These are phyloP conservation scores for Sclerotinia spermophila DNA, from an alignment of 2,329 filamentous ascomycete genomes.

Conservation along the genomic window DNA sequence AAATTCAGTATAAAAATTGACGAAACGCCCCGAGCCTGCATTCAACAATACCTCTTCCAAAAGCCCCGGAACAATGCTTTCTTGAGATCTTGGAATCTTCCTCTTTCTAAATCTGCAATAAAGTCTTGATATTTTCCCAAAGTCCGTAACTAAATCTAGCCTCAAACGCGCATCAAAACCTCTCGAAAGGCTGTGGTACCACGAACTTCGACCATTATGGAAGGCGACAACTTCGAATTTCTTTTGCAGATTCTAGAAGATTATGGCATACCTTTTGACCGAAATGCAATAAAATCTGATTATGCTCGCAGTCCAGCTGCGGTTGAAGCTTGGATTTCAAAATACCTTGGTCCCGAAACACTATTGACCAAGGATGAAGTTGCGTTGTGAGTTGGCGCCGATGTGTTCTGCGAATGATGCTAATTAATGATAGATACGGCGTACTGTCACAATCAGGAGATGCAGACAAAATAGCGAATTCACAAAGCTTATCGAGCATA, in stretches of 20 bases:
- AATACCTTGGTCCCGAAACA: slow-evolving; percentile 49
- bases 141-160: not conserved
- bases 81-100: not conserved
- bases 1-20: not conserved
- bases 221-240: slow-evolving; percentile 27
- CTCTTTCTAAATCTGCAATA: not conserved
- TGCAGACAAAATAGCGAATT: slow-evolving; percentile 44
- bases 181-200: not conserved
- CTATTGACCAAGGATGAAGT: slow-evolving; percentile 54
- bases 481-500: slow-evolving; percentile 46
- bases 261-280: slow-evolving; percentile 34
- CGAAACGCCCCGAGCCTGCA: not conserved
- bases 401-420: not conserved
- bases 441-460: slow-evolving; percentile 48
- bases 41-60: not conserved
- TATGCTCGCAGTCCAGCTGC: slow-evolving; percentile 28
- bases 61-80: no score
- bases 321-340: slow-evolving; percentile 44
- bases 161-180: not conserved
- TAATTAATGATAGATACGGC: slow-evolving; percentile 44
- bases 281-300: slow-evolving; percentile 30
- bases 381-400: slow-evolving; percentile 43
- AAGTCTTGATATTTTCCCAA: not conserved
- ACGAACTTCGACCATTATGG: slow-evolving; percentile 25
- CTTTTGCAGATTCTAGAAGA: slow-evolving; percentile 32